These are phyloP conservation scores for Krasilnikovozyma curviuscula DNA, from an alignment of 768 basidiomycete species.

Conservation along the genomic window DNA sequence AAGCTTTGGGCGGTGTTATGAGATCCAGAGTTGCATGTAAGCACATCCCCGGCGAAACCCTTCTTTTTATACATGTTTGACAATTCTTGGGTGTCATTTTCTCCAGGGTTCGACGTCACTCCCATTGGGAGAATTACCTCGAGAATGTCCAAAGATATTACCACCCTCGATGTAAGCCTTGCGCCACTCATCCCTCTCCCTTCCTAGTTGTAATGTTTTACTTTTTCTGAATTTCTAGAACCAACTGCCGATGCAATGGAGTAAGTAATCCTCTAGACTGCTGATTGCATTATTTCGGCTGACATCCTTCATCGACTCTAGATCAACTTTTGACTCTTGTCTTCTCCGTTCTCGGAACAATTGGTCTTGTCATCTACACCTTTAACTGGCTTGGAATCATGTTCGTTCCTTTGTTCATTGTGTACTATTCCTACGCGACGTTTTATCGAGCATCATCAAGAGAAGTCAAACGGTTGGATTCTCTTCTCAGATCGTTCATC, in stretches of 20 bases:
- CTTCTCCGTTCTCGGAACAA: constrained; percentile 17
- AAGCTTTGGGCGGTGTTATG: constrained; percentile 39
- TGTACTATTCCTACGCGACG: constrained; percentile 7
- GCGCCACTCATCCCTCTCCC: not conserved
- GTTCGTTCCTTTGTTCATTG: constrained; percentile 17
- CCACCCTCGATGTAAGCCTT: not conserved
- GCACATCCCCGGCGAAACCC: not conserved
- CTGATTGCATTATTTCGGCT: too few relatives aligned
- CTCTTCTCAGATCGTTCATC: constrained; percentile 15
- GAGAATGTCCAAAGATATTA: constrained; percentile 6
- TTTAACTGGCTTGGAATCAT: constrained; percentile 19
- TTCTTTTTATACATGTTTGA: not conserved
- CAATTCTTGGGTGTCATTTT: not conserved
- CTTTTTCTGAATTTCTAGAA: constrained; percentile 54
- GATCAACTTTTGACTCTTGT: constrained; percentile 13
- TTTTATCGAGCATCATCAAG: constrained; percentile 18
- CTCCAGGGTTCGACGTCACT: constrained; percentile 1
- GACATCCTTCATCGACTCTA: too few relatives aligned
- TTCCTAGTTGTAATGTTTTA: constrained; percentile 40
- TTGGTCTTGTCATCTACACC: constrained; percentile 20
- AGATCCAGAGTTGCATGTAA: constrained; percentile 27
- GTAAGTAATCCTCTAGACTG: too few relatives aligned
- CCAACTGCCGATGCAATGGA: constrained; percentile 12
- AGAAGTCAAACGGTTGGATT: constrained; percentile 19
- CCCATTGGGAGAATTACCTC: constrained; percentile 4